Evolutionary conservation across 129 eudicot genomes (phyloP).

Genomic region (Pittosporum tobira): DNA sequence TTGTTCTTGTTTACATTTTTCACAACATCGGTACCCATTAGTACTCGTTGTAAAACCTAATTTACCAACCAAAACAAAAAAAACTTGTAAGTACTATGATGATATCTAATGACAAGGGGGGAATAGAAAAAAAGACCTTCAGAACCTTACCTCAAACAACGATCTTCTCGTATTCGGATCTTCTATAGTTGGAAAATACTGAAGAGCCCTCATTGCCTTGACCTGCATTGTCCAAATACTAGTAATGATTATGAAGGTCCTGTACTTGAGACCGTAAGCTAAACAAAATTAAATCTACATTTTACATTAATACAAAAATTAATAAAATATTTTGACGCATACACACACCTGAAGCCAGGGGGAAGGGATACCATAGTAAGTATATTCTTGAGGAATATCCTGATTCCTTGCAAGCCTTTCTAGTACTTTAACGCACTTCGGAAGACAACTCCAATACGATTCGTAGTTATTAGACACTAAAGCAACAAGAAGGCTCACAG

Average conservation of each 20-base stretch:
- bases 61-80: neutral
- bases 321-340: too few species aligned
- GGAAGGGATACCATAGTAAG: constrained; percentile 94
- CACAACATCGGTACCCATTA: constrained; percentile 98
- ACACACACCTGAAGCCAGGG: constrained; percentile 98
- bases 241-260: neutral
- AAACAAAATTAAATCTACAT: neutral
- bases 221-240: constrained; percentile 45
- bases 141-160: constrained; percentile 69
- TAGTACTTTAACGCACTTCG: constrained; percentile 85
- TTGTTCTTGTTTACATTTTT: constrained; percentile 98
- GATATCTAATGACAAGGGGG: neutral
- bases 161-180: constrained; percentile 93
- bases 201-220: constrained; percentile 98
- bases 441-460: constrained; percentile 94
- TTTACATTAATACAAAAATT: neutral
- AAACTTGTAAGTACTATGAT: constrained; percentile 9
- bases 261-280: neutral
- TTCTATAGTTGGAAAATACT: constrained; percentile 93
- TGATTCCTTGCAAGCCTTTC: constrained; percentile 98
- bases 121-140: neutral
- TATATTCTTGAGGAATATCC: constrained; percentile 95
- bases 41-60: constrained; percentile 89
- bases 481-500: constrained; percentile 96
- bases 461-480: constrained; percentile 90